Evolutionary conservation across 805 yeast genomes (phyloP), one percentile per base, ranked within the genome.

Genomic region (Hagleromyces aurorensis): DNA sequence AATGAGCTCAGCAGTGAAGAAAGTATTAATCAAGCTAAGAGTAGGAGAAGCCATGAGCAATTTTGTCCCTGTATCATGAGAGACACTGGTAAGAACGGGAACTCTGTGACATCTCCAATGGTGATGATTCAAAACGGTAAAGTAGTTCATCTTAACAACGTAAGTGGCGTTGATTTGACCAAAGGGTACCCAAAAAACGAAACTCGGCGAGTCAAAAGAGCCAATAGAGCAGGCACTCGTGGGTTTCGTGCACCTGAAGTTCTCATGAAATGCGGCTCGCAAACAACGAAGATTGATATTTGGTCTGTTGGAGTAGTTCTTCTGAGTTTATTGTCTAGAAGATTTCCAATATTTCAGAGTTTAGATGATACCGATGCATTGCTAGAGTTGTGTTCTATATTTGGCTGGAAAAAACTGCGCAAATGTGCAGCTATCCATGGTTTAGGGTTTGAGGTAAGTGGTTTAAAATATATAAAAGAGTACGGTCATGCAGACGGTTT

Each of bases 221-320:
- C 97, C 0, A 91, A 91, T 48, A 75, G 98, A 45, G 98, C 98
- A 11, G 96, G 96, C 6, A 86, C 96, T 1, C 67, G 96, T 44
- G 96, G 96, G 0, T 86, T 86, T 50, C 67, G 96, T 43, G 95
- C 96, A 0, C 96, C 96, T 0, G 96, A 86, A 52, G 96, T 86
- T 4, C 61, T 87, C 32, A 69, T 85, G 57, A 85, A 84, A 52
- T 86, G 96, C 56, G 71, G 81, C 1, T 75, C 81, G 35, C 96
- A 86, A 59, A 68, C 80, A 3, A 72, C 82, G 5, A 80, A 78
- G 52, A 73, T 86, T 24, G 96, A 86, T 55, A 71, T 84, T 6
- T 86, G 96, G 96, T 78, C 94, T 1, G 93, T 85, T 0, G 96
- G 96, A 2, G 85, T 86, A 8, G 81, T 87, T 37, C 67, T 89